A percentile compares a stretch with the other conserved stretches of the same genome.
Conservation (phyloP, 1,284 basidiomycete species). For the Ustilago loliicola region DNA sequence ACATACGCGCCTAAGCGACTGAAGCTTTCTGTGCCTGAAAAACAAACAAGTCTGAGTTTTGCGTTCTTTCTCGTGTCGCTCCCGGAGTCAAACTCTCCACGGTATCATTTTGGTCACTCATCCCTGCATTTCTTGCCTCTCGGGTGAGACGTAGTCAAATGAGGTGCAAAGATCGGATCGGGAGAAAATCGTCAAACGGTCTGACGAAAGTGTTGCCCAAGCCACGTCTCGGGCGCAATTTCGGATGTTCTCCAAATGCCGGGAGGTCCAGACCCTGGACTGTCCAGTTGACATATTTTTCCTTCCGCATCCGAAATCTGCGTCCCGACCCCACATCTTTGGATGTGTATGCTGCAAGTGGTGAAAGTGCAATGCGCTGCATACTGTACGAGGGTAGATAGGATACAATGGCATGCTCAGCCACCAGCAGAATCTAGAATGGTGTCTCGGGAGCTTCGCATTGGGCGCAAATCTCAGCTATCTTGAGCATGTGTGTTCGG, state of each 20-base stretch:
- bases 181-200: too few species aligned
- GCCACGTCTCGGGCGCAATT: not conserved
- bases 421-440: not conserved
- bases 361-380: too few species aligned
- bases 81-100: too few species aligned
- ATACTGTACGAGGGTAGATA: too few species aligned
- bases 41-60: not conserved
- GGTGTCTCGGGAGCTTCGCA: not conserved
- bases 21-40: not conserved
- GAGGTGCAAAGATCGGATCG: too few species aligned
- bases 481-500: not conserved
- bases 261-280: conserved; percentile 8
- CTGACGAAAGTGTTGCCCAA: not conserved
- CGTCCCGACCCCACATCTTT: not conserved
- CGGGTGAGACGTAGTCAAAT: too few species aligned
- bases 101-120: too few species aligned
- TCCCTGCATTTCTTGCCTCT: too few species aligned
- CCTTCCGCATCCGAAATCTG: conserved; percentile 15
- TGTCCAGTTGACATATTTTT: not conserved
- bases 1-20: not conserved
- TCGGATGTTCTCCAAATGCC: not conserved
- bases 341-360: too few species aligned
- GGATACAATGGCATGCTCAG: not conserved
- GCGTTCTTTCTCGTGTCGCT: not conserved
- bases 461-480: not conserved